Evolutionary conservation across 768 basidiomycete genomes (phyloP).

Genomic region (Amanita thiersii): DNA sequence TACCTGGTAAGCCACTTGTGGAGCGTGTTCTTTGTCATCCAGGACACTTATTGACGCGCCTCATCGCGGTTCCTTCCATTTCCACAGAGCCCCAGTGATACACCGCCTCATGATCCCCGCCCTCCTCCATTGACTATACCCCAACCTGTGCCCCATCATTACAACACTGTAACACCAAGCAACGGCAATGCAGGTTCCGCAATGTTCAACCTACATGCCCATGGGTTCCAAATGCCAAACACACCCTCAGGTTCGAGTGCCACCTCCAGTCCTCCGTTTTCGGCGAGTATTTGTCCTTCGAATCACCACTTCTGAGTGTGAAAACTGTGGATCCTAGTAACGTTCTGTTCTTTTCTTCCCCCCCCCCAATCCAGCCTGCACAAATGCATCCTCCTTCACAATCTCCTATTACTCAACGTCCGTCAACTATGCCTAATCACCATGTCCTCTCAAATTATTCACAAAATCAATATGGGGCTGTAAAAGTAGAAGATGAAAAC

Average conservation of each 20-base stretch:
- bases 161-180: conserved; percentile 18
- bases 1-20: conserved; percentile 36
- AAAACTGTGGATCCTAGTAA: conserved; percentile 49
- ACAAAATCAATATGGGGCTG: conserved; percentile 40
- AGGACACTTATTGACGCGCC: too few relatives aligned
- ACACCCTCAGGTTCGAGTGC: conserved; percentile 68
- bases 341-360: conserved; percentile 27
- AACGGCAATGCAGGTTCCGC: conserved; percentile 25
- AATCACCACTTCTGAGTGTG: conserved; percentile 19
- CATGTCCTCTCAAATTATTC: conserved; percentile 32
- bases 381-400: conserved; percentile 56
- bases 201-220: conserved; percentile 44
- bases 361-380: conserved; percentile 60
- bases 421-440: conserved; percentile 30
- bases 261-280: conserved; percentile 75
- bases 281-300: conserved; percentile 65
- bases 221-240: conserved; percentile 59
- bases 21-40: neutral
- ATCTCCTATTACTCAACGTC: conserved; percentile 41
- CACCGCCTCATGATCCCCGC: conserved; percentile 36
- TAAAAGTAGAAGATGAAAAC: conserved; percentile 65
- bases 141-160: conserved; percentile 37
- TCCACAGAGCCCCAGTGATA: conserved; percentile 36
- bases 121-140: conserved; percentile 61
- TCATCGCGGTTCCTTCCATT: conserved; percentile 1